Percentiles rank a stretch among this genome's conserved stretches.
phyloP scores from a whole-genome alignment of 164 flowering plant genomes.

The Chimonanthus praecox region DNA sequence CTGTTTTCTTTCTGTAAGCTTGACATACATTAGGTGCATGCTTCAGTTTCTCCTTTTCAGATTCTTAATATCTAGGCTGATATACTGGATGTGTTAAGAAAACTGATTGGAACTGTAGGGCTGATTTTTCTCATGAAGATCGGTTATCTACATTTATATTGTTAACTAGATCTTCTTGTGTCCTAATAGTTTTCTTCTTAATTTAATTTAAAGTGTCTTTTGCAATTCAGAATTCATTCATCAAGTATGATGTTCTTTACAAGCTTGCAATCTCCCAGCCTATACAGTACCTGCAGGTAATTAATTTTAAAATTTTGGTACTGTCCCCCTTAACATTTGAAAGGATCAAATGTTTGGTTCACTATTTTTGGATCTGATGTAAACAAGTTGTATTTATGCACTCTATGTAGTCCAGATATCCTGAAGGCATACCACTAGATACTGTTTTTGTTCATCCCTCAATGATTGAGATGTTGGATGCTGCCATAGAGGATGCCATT shows the following conservation, averaged over 20 bases:
- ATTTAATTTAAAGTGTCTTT: conserved; percentile 2
- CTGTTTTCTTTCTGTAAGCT: neutral
- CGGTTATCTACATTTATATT: neutral
- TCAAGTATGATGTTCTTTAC: conserved; percentile 68
- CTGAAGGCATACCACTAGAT: conserved; percentile 77
- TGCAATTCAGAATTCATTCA: conserved; percentile 68
- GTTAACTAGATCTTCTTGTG: neutral
- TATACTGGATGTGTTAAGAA: conserved; percentile 2
- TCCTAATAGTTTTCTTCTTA: neutral
- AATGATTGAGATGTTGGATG: conserved; percentile 80
- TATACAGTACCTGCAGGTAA: conserved; percentile 86
- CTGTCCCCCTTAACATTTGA: neutral
- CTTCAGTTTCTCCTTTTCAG: neutral
- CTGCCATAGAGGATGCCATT: conserved; percentile 81
- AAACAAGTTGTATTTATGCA: conserved; percentile 14
- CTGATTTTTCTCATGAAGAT: neutral
- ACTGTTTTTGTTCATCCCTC: conserved; percentile 79
- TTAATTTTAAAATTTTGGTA: neutral
- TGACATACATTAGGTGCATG: neutral
- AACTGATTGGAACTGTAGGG: neutral
- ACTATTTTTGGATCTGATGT: neutral
- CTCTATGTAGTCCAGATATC: conserved; percentile 85
- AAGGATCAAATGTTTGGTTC: neutral
- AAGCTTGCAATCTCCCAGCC: conserved; percentile 94
- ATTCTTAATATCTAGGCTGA: neutral